These are phyloP conservation scores for Sclerotiophoma versabilis DNA, from an alignment of 2,329 filamentous ascomycete species.

Conservation along the genomic window DNA sequence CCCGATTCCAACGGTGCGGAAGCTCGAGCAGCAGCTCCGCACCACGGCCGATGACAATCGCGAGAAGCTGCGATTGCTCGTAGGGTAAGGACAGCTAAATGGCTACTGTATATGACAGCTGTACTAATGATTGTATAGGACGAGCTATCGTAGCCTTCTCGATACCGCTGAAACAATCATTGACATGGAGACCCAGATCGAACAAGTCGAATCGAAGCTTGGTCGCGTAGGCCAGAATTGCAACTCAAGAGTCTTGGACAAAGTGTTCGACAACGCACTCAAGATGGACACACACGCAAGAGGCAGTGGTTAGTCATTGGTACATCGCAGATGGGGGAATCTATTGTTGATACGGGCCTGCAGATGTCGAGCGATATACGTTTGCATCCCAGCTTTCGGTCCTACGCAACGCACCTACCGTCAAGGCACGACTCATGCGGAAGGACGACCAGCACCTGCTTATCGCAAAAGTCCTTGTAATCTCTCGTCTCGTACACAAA, in stretches of 20 bases:
- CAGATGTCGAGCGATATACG: slow-evolving; percentile 54
- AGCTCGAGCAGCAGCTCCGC: slow-evolving; percentile 70
- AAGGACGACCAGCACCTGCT: slow-evolving; percentile 60
- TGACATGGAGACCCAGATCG: slow-evolving; percentile 82
- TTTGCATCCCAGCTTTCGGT: slow-evolving; percentile 65
- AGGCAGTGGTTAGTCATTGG: slow-evolving; percentile 47
- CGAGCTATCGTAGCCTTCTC: slow-evolving; percentile 84
- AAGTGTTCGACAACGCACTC: slow-evolving; percentile 66
- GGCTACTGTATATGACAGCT: neutral
- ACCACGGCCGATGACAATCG: slow-evolving; percentile 68
- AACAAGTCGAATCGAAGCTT: slow-evolving; percentile 74
- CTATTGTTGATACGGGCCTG: slow-evolving; percentile 19
- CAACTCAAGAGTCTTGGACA: slow-evolving; percentile 73
- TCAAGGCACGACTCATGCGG: slow-evolving; percentile 62
- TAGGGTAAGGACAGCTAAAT: slow-evolving; percentile 59
- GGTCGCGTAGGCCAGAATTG: slow-evolving; percentile 77
- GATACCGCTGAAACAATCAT: slow-evolving; percentile 95
- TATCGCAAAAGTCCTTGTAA: slow-evolving; percentile 70
- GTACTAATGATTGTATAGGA: slow-evolving; percentile 49
- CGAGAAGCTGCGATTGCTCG: slow-evolving; percentile 70
- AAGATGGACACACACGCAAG: slow-evolving; percentile 57
- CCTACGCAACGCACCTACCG: slow-evolving; percentile 62
- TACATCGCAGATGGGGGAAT: slow-evolving; percentile 18
- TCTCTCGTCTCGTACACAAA: slow-evolving; percentile 78
- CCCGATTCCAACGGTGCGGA: slow-evolving; percentile 67